A percentile compares a stretch with the other conserved stretches of the same genome.
Conservation (phyloP, 2,329 filamentous ascomycete genomes). For the Colletotrichum sp. region DNA sequence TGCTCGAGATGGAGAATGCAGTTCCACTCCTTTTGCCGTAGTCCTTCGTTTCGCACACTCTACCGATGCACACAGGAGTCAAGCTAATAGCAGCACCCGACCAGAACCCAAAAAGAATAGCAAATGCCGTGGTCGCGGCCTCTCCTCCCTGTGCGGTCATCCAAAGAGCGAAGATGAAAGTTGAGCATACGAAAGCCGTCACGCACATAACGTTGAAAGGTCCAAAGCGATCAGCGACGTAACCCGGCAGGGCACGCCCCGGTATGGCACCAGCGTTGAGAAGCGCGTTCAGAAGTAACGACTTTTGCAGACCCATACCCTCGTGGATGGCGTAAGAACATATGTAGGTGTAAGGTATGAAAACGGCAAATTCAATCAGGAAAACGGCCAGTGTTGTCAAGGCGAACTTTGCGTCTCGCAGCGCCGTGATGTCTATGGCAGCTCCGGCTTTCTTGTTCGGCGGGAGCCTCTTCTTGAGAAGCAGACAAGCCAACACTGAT, state of each 20-base stretch:
- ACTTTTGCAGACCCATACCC: conserved; percentile 58
- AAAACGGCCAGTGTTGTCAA: conserved; percentile 61
- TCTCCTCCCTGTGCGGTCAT: conserved; percentile 52
- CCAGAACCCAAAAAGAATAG: conserved; percentile 72
- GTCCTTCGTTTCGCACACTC: conserved; percentile 71
- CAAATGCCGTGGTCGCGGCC: conserved; percentile 63
- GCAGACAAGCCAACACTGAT: conserved; percentile 30
- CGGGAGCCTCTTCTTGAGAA: conserved; percentile 50
- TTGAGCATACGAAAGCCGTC: conserved; percentile 52
- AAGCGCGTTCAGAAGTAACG: conserved; percentile 72
- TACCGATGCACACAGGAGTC: conserved; percentile 74
- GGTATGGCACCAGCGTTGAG: conserved; percentile 73
- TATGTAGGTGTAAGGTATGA: conserved; percentile 73
- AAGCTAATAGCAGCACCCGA: conserved; percentile 73
- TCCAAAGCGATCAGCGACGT: conserved; percentile 70
- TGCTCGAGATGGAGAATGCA: conserved; percentile 70
- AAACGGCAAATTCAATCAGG: conserved; percentile 64
- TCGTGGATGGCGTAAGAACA: conserved; percentile 65
- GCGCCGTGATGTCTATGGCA: conserved; percentile 55
- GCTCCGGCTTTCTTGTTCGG: conserved; percentile 46
- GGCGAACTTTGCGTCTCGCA: conserved; percentile 54
- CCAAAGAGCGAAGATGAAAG: conserved; percentile 64
- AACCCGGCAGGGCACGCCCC: conserved; percentile 71
- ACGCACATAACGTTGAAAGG: conserved; percentile 73
- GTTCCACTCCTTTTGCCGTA: conserved; percentile 75